Evolutionary conservation across 805 yeast species (phyloP), one percentile per base, ranked within the genome.

Genomic region (Candida vaughaniae): DNA sequence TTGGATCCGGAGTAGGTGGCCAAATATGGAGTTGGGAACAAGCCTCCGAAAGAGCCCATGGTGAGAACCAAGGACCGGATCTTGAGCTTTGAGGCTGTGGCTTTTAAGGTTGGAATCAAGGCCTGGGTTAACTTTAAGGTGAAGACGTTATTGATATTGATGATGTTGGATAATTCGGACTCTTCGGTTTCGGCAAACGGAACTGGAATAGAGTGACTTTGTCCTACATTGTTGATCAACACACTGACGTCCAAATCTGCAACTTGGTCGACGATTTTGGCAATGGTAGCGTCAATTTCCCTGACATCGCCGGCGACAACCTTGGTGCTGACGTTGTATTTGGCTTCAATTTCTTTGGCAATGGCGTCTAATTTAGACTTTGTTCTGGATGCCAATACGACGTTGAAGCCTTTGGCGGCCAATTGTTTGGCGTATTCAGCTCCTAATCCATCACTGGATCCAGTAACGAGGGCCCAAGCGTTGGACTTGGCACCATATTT

Each of bases 391-490:
- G 91, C 80, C 48, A 93, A 72, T 9, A 87, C 80, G 31, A 93
- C 60, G 50, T 89, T 90, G 60, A 90, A 83, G 2, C 96, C 96
- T 47, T 75, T 80, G 36, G 73, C 62, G 9, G 98, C 99, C 62
- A 93, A 73, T 64, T 91, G 98, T 17, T 64, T 55, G 2, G 96
- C 82, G 56, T 77, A 93, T 60, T 93, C 96, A 58, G 90, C 88
- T 40, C 99, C 99, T 54, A 93, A 84, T 23, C 99, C 99, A 58
- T 93, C 98, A 32, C 97, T 87, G 3, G 97, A 95, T 41, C 99
- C 99, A 5, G 99, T 93, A 12, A 93, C 77, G 22, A 93, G 85
- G n/a, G 97, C 96, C 91, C 96, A 93, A 27, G 76, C 70, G 18
- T 83, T 84, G 15, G 48, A 41, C 42, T 70, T 69, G 18, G 91